phyloP scores from a whole-genome alignment of 179 eudicot genomes.

The Spinacia oleracea region DNA sequence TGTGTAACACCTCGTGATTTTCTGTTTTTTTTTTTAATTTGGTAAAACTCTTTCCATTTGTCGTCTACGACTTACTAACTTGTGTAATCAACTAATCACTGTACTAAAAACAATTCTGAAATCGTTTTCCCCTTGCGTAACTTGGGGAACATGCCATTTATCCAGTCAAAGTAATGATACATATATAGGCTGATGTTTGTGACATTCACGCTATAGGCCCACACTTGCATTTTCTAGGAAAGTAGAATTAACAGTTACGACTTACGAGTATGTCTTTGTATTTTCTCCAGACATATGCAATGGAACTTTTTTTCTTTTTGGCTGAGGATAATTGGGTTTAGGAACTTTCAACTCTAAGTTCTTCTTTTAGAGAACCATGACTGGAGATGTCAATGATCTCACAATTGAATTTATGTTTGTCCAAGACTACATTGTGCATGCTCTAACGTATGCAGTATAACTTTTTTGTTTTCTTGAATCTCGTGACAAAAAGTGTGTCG shows the following conservation, averaged over 20 bases:
- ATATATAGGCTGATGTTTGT: neutral
- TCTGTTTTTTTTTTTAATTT: neutral
- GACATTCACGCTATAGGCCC: neutral
- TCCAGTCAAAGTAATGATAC: neutral
- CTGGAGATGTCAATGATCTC: neutral
- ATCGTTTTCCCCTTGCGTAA: neutral
- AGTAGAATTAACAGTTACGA: slow-evolving; percentile 7
- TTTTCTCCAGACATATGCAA: neutral
- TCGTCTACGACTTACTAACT: neutral
- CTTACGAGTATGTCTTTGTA: neutral
- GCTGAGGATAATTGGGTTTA: neutral
- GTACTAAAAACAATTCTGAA: neutral
- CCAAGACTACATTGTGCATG: neutral
- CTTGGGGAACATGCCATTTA: neutral
- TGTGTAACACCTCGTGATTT: neutral
- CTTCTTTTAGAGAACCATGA: slow-evolving; percentile 5
- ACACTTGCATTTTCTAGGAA: neutral
- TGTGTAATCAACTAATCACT: neutral
- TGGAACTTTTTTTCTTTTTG: neutral
- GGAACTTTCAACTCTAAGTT: neutral
- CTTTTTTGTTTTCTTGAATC: slow-evolving; percentile 10
- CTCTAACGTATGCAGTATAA: neutral
- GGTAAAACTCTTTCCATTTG: neutral
- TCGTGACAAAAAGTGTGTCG: neutral
- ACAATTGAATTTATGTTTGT: slow-evolving; percentile 8